phyloP scores from a whole-genome alignment of 768 basidiomycete species.

The Asterophora parasitica region DNA sequence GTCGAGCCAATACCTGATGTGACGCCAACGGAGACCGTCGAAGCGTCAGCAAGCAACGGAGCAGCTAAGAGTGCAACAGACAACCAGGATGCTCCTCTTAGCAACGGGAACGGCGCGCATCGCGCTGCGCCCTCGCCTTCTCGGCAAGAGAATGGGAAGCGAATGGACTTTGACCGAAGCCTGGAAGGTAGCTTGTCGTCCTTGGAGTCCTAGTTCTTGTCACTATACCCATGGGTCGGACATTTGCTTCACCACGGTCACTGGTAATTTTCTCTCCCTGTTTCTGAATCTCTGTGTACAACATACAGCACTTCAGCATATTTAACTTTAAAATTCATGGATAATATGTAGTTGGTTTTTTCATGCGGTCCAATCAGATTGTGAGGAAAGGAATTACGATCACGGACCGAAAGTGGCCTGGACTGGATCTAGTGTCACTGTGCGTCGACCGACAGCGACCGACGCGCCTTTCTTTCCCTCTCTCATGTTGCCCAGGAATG shows the following conservation, averaged over 20 bases:
- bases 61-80: slow-evolving; percentile 5
- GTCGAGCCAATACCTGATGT: slow-evolving; percentile 61
- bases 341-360: background rate
- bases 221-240: background rate
- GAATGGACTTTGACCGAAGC: slow-evolving; percentile 26
- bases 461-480: background rate
- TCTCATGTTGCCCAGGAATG: slow-evolving; percentile 38
- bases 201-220: slow-evolving; percentile 25
- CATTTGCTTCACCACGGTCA: slow-evolving; percentile 1
- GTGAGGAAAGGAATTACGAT: background rate
- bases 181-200: slow-evolving; percentile 42
- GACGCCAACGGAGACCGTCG: slow-evolving; percentile 17
- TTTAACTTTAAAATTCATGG: background rate
- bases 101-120: slow-evolving; percentile 13
- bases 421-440: background rate
- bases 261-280: slow-evolving; percentile 3
- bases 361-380: slow-evolving; percentile 7
- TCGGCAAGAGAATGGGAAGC: slow-evolving; percentile 13
- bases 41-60: slow-evolving; percentile 14
- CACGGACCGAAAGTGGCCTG: no score
- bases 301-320: background rate
- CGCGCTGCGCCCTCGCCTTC: slow-evolving; percentile 1
- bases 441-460: no score
- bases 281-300: slow-evolving; percentile 7
- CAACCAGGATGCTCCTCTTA: background rate